Percentiles rank a stretch among this genome's conserved stretches.
Evolutionary conservation across 768 basidiomycete genomes (phyloP).

Genomic region (Chalciporus piperatus): DNA sequence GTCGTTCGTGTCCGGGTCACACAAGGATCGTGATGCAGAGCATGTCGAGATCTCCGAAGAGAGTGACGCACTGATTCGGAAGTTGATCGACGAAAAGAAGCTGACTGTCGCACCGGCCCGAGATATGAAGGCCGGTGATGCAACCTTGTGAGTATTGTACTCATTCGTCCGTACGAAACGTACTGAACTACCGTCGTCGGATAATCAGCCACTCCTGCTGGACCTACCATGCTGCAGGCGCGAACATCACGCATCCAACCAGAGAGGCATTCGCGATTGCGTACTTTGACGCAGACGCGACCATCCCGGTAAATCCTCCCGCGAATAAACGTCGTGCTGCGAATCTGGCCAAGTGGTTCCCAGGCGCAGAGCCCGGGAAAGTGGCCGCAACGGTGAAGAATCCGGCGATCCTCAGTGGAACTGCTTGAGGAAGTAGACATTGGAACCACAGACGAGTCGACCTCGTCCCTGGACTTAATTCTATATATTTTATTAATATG

Average conservation of each 20-base stretch:
- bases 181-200: too few relatives aligned
- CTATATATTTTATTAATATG: too few relatives aligned
- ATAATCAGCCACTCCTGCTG: slow-evolving; percentile 5
- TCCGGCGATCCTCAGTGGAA: too few relatives aligned
- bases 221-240: slow-evolving; percentile 6
- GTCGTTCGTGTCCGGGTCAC: slow-evolving; percentile 8
- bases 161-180: too few relatives aligned
- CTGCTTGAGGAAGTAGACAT: too few relatives aligned
- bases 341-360: slow-evolving; percentile 10
- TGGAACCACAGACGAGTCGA: too few relatives aligned
- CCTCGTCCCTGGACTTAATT: too few relatives aligned
- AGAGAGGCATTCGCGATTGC: neutral
- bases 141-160: slow-evolving; percentile 2
- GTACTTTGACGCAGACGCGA: neutral
- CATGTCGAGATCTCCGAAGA: slow-evolving; percentile 3
- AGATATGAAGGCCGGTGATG: slow-evolving; percentile 6
- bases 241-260: neutral
- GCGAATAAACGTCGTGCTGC: slow-evolving; percentile 1
- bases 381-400: slow-evolving; percentile 3
- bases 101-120: slow-evolving; percentile 1
- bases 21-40: neutral
- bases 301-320: slow-evolving; percentile 1
- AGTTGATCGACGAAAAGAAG: slow-evolving; percentile 1
- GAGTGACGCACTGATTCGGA: neutral
- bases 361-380: neutral